Percentiles rank a stretch among this genome's conserved stretches.
Evolutionary conservation across 129 eudicot species (phyloP).

Genomic region (Centella asiatica): DNA sequence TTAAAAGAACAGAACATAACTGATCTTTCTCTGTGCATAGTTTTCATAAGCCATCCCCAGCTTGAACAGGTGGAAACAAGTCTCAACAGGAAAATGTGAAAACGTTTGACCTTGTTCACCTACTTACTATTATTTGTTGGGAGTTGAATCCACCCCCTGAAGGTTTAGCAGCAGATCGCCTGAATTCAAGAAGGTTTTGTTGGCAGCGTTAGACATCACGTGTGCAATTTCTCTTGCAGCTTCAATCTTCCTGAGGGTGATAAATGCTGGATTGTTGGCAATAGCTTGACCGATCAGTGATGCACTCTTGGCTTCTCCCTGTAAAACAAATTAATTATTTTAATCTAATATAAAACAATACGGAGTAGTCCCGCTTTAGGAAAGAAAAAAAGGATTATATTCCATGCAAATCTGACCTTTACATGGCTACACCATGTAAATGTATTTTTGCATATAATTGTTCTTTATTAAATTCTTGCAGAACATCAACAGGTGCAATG

Average conservation of each 20-base stretch:
- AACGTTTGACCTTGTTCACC: not conserved
- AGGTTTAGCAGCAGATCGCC: slow-evolving; percentile 30
- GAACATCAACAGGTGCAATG: not conserved
- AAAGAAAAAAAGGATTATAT: no score
- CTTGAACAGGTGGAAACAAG: not conserved
- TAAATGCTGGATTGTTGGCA: slow-evolving; percentile 41
- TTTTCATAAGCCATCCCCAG: not conserved
- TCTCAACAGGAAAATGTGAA: not conserved
- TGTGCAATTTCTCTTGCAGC: slow-evolving; percentile 15
- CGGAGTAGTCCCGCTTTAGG: no score
- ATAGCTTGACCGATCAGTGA: slow-evolving; percentile 44
- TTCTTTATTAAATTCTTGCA: not conserved
- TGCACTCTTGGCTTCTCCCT: slow-evolving; percentile 54
- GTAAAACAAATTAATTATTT: no score
- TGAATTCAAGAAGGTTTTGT: slow-evolving; percentile 12
- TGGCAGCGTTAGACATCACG: slow-evolving; percentile 5
- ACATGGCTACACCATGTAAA: no score
- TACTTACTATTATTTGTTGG: not conserved
- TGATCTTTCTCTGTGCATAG: not conserved
- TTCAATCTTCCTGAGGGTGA: slow-evolving; percentile 41
- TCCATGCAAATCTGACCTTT: no score
- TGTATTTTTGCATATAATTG: no score
- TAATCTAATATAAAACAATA: no score
- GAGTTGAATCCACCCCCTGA: slow-evolving; percentile 5
- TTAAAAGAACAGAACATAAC: not conserved